These are phyloP conservation scores for Colletotrichum sp. DNA, from an alignment of 2,329 filamentous ascomycete genomes.

Conservation along the genomic window DNA sequence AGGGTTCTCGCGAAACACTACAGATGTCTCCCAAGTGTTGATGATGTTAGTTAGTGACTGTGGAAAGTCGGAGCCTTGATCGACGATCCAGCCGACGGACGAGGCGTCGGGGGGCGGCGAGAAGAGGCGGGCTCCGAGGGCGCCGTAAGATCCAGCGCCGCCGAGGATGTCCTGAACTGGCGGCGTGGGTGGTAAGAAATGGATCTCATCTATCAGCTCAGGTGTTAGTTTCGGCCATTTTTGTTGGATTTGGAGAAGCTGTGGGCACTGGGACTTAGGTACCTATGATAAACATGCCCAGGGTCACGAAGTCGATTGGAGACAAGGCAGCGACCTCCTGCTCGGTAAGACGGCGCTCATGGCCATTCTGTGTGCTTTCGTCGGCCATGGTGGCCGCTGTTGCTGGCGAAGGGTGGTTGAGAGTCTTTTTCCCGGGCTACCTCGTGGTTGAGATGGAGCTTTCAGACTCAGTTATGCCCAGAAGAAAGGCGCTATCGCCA, in stretches of 20 bases:
- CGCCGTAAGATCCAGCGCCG: constrained; percentile 86
- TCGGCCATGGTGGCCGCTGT: not conserved
- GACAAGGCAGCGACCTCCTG: constrained; percentile 31
- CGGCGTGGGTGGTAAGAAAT: constrained; percentile 74
- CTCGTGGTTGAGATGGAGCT: not conserved
- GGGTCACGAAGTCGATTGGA: constrained; percentile 68
- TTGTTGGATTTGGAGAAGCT: not conserved
- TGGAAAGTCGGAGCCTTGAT: constrained; percentile 89
- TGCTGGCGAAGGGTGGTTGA: not conserved
- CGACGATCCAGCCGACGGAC: constrained; percentile 87
- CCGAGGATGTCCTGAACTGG: constrained; percentile 81
- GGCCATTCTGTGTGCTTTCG: not conserved
- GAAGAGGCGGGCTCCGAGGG: constrained; percentile 87
- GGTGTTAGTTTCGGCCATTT: not conserved
- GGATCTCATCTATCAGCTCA: constrained; percentile 80
- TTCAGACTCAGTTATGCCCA: not conserved
- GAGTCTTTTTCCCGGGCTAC: not conserved
- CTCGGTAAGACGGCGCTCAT: constrained; percentile 19
- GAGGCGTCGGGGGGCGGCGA: constrained; percentile 71
- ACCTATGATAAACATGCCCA: constrained; percentile 80
- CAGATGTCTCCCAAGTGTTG: constrained; percentile 77
- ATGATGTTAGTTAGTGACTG: constrained; percentile 66
- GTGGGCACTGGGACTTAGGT: constrained; percentile 29
- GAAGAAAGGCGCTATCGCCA: not conserved
- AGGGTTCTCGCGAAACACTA: constrained; percentile 69